Conservation (phyloP, 2,329 filamentous ascomycete genomes). For the Didymellaceae sp. region DNA sequence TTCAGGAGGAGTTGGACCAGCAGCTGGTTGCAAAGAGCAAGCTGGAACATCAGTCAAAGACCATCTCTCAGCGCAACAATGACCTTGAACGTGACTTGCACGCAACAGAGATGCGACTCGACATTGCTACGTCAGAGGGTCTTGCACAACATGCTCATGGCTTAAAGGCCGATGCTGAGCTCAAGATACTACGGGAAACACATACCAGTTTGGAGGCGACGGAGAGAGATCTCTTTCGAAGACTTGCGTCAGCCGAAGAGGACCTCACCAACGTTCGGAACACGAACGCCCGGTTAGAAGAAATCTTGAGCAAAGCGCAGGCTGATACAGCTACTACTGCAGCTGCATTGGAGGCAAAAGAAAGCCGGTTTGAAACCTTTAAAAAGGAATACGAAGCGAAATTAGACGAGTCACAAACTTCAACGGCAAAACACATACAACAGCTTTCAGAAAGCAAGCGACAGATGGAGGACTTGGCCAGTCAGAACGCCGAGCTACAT, state of each 20-base stretch:
- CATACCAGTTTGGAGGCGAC: constrained; percentile 37
- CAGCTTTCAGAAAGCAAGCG: constrained; percentile 35
- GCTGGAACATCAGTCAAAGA: constrained; percentile 19
- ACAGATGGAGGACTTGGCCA: constrained; percentile 37
- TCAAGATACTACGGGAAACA: constrained; percentile 33
- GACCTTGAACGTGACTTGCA: constrained; percentile 30
- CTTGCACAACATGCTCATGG: constrained; percentile 25
- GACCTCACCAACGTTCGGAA: constrained; percentile 37
- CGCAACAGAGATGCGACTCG: constrained; percentile 30
- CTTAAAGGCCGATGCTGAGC: constrained; percentile 37
- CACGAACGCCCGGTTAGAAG: constrained; percentile 42
- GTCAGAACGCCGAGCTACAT: constrained; percentile 39
- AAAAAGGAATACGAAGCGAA: constrained; percentile 40
- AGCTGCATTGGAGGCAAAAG: constrained; percentile 39
- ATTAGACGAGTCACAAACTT: constrained; percentile 32
- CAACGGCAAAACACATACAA: constrained; percentile 42
- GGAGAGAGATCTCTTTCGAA: constrained; percentile 36
- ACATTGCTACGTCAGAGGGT: constrained; percentile 32
- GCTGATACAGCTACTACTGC: constrained; percentile 41
- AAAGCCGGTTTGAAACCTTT: constrained; percentile 36
- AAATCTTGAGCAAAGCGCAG: constrained; percentile 41
- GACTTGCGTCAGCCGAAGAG: constrained; percentile 41
- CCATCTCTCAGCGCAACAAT: constrained; percentile 5
- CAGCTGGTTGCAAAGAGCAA: constrained; percentile 18
- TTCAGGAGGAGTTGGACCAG: constrained; percentile 20